Evolutionary conservation across 1,284 basidiomycete species (phyloP), one percentile per base, ranked within the genome.

Genomic region (Ceratobasidium sp.): DNA sequence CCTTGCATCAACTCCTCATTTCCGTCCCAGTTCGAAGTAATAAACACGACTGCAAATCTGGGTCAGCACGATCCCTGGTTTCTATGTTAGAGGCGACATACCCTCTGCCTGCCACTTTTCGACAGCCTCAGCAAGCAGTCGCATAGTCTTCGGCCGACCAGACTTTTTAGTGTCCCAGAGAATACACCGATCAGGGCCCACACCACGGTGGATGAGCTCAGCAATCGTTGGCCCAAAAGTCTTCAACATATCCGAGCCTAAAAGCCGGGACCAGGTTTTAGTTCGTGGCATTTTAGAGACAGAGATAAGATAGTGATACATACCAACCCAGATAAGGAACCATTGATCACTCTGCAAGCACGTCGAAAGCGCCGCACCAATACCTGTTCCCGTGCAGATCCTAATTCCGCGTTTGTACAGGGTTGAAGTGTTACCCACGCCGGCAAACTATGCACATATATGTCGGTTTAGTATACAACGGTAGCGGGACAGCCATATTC

Each of bases 131-230:
- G 89, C 91, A 79, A 94, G 82, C 76, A 94, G 84, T 84, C 92
- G 92, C 91, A 94, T 93, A 20, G 91, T 91, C 82, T 94, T 92
- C 10, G 93, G 93, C 70, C 93, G 89, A 68, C 92, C 92, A 78
- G 90, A 86, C 71, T 86, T 85, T 84, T 92, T 93, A 79, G 89
- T 90, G 84, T 94, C 93, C 93, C 93, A 94, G 23, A 94, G 87
- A 18, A 91, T 86, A 33, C 90, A 85, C 53, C 93, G 90, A 83
- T 93, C 92, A 26, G 61, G 88, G 79, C 87, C 91, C 56, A 94
- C 86, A 82, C 93, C 88, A 77, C 89, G 87, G 81, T 90, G 88
- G 80, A 94, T 93, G 68, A 94, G 87, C 23, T 90, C 89, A 80
- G 88, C 89, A 80, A 94, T 92, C 49, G 93, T 94, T 49, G 92